A percentile compares a stretch with the other conserved stretches of the same genome.
These are phyloP conservation scores for Linnemannia zychae DNA, from an alignment of 192 early-diverging fungal species.

Conservation along the genomic window DNA sequence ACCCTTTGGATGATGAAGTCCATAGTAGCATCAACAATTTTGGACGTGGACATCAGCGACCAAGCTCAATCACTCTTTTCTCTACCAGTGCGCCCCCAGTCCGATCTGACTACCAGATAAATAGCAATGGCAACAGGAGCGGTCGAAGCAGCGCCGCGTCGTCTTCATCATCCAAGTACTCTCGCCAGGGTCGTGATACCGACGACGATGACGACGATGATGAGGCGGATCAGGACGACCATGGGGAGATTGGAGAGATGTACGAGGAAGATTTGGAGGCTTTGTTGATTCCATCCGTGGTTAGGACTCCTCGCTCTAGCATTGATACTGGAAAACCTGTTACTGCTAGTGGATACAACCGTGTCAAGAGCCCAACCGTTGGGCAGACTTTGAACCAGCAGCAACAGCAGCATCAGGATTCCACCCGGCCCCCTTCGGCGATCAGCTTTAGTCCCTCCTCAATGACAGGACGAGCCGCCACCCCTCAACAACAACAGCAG, in stretches of 20 bases:
- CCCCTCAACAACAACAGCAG: not conserved
- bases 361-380: slow-evolving; percentile 22
- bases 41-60: slow-evolving; percentile 25
- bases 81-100: slow-evolving; percentile 45
- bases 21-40: not conserved
- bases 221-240: slow-evolving; percentile 1
- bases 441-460: slow-evolving; percentile 7
- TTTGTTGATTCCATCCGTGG: slow-evolving; percentile 25
- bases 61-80: slow-evolving; percentile 28
- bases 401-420: not conserved
- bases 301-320: slow-evolving; percentile 27
- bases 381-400: slow-evolving; percentile 33
- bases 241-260: slow-evolving; percentile 26
- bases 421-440: not conserved
- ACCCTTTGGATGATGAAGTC: slow-evolving; percentile 10
- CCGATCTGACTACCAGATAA: not conserved
- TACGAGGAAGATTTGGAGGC: slow-evolving; percentile 41
- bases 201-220: slow-evolving; percentile 16
- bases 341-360: not conserved
- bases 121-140: not conserved
- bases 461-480: not conserved
- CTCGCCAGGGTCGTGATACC: not conserved
- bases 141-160: slow-evolving; percentile 12
- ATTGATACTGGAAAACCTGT: slow-evolving; percentile 29
- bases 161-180: not conserved